Percentiles rank a stretch among this genome's conserved stretches.
phyloP scores from a whole-genome alignment of 257 asterid genomes.

The Ajuga chamaepitys region DNA sequence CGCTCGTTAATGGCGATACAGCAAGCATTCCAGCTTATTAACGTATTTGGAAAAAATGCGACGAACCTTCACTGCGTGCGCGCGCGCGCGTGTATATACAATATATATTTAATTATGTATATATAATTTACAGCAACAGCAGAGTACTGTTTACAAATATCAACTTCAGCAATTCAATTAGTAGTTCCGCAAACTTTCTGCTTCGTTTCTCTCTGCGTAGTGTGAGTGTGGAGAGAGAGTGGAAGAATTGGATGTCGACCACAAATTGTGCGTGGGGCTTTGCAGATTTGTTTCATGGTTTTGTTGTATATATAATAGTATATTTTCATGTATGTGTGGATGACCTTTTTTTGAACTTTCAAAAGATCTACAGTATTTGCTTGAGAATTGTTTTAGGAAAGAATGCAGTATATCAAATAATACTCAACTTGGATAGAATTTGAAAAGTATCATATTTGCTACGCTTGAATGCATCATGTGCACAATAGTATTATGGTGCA shows the following conservation, averaged over 20 bases:
- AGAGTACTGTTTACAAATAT: not conserved
- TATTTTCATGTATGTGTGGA: slow-evolving; percentile 6
- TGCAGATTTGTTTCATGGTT: not conserved
- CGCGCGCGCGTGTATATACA: too few relatives aligned
- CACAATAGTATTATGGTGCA: too few relatives aligned
- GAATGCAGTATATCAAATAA: not conserved
- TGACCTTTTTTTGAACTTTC: not conserved
- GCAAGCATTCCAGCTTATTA: not conserved
- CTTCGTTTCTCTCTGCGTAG: not conserved
- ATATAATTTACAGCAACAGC: not conserved
- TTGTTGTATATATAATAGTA: not conserved
- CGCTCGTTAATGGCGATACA: not conserved
- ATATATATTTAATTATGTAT: too few relatives aligned
- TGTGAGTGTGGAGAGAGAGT: slow-evolving; percentile 13
- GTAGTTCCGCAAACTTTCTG: not conserved
- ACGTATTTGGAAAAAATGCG: not conserved
- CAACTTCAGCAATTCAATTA: not conserved
- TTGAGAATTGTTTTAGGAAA: not conserved
- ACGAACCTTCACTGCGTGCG: too few relatives aligned
- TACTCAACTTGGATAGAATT: too few relatives aligned
- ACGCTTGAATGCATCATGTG: too few relatives aligned
- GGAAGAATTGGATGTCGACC: slow-evolving; percentile 5
- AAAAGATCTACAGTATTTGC: not conserved
- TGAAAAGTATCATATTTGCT: too few relatives aligned
- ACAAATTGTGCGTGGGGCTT: slow-evolving; percentile 10